Base-by-base conservation (phyloP, 345 rosid species). In the Syzygium jambos region DNA sequence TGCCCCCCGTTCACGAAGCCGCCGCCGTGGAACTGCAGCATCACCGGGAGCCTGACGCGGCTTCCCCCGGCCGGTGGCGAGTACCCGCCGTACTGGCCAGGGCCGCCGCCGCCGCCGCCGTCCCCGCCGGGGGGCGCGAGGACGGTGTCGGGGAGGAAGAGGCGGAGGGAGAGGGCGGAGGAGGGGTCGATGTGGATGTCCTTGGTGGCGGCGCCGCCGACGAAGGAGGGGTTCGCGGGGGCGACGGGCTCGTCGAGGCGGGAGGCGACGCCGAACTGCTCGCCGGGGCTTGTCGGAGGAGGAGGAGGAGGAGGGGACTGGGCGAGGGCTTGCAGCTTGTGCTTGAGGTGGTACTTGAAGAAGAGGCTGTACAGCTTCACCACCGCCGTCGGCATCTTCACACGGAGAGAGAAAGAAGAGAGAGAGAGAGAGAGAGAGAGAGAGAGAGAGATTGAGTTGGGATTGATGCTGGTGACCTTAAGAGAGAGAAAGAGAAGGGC, bases 21-120 rank as follows among this genome's bases (percentile, higher is more conserved):
- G 9, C 99, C 99, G n/a, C 98, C 98, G 21, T 97, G 99, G 88
- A 97, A 97, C 94, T 95, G 98, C 93, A 96, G 82, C 91, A 96
- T 92, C 90, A 95, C 95, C 46, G 99, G 98, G 59, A 97, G 88
- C 90, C 88, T 95, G 91, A 95, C 86, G 61, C 87, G 88, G 6
- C 82, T 85, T 78, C 85, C 92, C 21, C 92, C 92, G 22, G 55
- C 13, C 1, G 86, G 82, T 38, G 98, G 97, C 25, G 94, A 90
- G 51, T 95, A 97, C 7, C 98, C 98, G 43, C 95, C 90, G 86
- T 96, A 96, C 46, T 38, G 46, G 25, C 25, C 80, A 2, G 80
- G 19, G 46, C 49, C 80, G 38, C 3, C 25, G 46, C 25, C 25
- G 80, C 49, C 43, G 43, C 43, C 0, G 13, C 46, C 46, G 80